Percentiles rank a stretch among this genome's conserved stretches.
These are phyloP conservation scores for Gonium pectorale DNA, from an alignment of 139 green algal genomes.

Conservation along the genomic window DNA sequence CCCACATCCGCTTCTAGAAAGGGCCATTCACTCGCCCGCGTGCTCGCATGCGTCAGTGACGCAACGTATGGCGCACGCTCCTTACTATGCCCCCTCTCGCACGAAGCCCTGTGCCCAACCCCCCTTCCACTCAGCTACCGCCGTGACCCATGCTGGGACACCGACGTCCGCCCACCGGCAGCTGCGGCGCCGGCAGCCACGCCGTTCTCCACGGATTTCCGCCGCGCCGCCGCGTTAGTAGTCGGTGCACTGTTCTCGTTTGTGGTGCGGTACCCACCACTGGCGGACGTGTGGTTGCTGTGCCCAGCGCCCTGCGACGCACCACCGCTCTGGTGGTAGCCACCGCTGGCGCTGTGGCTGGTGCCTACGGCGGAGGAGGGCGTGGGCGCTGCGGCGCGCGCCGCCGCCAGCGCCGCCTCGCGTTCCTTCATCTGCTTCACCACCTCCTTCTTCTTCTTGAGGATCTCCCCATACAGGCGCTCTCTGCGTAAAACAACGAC, in stretches of 20 bases:
- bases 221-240: no score
- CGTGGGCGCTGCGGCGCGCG: slow-evolving; percentile 13
- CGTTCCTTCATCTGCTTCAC: slow-evolving; percentile 67
- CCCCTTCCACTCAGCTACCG: no score
- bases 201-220: background rate
- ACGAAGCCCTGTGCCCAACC: no score
- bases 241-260: background rate
- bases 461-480: slow-evolving; percentile 90
- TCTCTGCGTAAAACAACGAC: slow-evolving; percentile 70
- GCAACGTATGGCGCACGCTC: no score
- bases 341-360: background rate
- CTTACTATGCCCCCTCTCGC: no score
- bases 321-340: background rate
- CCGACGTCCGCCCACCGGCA: background rate
- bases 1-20: no score
- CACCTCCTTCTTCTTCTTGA: slow-evolving; percentile 90
- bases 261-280: background rate
- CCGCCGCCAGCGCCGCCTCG: slow-evolving; percentile 51
- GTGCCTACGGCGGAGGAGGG: background rate
- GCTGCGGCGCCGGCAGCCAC: background rate
- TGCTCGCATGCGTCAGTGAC: no score
- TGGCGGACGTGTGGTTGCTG: background rate
- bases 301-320: no score
- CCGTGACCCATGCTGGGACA: no score
- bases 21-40: no score